phyloP scores from a whole-genome alignment of 768 basidiomycete species.

The Russula emetica region DNA sequence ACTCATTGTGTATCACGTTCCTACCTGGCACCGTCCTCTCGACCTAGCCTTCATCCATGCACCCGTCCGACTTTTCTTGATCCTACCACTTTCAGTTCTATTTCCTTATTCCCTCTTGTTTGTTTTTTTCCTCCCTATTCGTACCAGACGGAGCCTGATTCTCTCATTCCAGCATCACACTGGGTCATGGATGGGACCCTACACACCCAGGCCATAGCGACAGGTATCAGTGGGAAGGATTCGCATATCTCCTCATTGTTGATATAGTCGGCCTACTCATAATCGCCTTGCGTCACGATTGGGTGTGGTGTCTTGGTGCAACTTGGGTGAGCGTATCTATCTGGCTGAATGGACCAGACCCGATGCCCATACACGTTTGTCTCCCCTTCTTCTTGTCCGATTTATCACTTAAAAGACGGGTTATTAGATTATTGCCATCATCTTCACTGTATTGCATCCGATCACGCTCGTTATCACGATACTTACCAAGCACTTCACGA shows the following conservation, averaged over 20 bases:
- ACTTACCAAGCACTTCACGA: slow-evolving; percentile 37
- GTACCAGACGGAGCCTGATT: not conserved
- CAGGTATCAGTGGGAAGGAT: slow-evolving; percentile 67
- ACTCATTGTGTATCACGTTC: slow-evolving; percentile 67
- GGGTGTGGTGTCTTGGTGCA: slow-evolving; percentile 72
- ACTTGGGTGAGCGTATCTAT: slow-evolving; percentile 70
- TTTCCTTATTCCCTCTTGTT: slow-evolving; percentile 61
- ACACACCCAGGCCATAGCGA: slow-evolving; percentile 51
- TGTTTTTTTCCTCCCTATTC: slow-evolving; percentile 18
- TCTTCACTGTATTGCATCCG: slow-evolving; percentile 66
- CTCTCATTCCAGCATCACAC: slow-evolving; percentile 51
- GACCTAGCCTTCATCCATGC: slow-evolving; percentile 85
- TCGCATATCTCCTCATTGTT: slow-evolving; percentile 60
- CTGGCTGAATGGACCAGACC: slow-evolving; percentile 58
- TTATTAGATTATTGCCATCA: slow-evolving; percentile 51
- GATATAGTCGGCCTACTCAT: slow-evolving; percentile 52
- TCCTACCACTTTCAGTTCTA: slow-evolving; percentile 50
- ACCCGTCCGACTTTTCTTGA: slow-evolving; percentile 68
- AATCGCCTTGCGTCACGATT: slow-evolving; percentile 53
- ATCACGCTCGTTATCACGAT: slow-evolving; percentile 48
- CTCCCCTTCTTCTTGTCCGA: not conserved
- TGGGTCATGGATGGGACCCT: slow-evolving; percentile 58
- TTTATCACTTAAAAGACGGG: not conserved
- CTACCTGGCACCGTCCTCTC: slow-evolving; percentile 53
- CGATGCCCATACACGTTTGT: slow-evolving; percentile 60